Conservation (phyloP, 495 filamentous ascomycete species). For the Neurospora tetrasperma region DNA sequence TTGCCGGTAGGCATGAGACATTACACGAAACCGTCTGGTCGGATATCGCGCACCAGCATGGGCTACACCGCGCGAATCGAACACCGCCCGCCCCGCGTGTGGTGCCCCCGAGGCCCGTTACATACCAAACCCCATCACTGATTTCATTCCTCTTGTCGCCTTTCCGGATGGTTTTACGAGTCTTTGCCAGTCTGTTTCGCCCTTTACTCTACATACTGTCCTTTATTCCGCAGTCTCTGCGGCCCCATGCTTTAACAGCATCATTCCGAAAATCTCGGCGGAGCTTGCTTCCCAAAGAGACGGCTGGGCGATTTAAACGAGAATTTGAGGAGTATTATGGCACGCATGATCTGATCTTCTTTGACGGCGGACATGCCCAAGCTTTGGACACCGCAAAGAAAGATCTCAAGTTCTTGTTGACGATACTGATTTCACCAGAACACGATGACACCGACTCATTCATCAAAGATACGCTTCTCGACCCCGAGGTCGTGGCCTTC, state of each 20-base stretch:
- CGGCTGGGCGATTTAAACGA: slow-evolving; percentile 74
- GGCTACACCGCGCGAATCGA: slow-evolving; percentile 7
- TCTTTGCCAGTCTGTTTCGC: slow-evolving; percentile 56
- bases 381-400: slow-evolving; percentile 79
- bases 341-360: slow-evolving; percentile 54
- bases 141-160: slow-evolving; percentile 71
- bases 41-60: neutral
- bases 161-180: slow-evolving; percentile 62
- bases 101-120: slow-evolving; percentile 57
- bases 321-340: slow-evolving; percentile 95
- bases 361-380: slow-evolving; percentile 81
- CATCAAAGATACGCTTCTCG: slow-evolving; percentile 69
- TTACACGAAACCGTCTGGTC: slow-evolving; percentile 48
- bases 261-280: slow-evolving; percentile 50
- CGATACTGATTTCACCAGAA: slow-evolving; percentile 78
- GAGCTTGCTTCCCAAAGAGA: slow-evolving; percentile 71
- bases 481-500: slow-evolving; percentile 60
- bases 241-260: slow-evolving; percentile 54
- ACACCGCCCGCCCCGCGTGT: slow-evolving; percentile 68
- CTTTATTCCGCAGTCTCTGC: slow-evolving; percentile 32
- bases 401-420: slow-evolving; percentile 81
- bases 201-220: slow-evolving; percentile 68
- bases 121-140: slow-evolving; percentile 59
- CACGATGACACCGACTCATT: slow-evolving; percentile 87
- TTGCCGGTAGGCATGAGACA: slow-evolving; percentile 55